Percentiles rank a stretch among this genome's conserved stretches.
phyloP scores from a whole-genome alignment of 805 yeast species.

The Metschnikowia amazonensis region DNA sequence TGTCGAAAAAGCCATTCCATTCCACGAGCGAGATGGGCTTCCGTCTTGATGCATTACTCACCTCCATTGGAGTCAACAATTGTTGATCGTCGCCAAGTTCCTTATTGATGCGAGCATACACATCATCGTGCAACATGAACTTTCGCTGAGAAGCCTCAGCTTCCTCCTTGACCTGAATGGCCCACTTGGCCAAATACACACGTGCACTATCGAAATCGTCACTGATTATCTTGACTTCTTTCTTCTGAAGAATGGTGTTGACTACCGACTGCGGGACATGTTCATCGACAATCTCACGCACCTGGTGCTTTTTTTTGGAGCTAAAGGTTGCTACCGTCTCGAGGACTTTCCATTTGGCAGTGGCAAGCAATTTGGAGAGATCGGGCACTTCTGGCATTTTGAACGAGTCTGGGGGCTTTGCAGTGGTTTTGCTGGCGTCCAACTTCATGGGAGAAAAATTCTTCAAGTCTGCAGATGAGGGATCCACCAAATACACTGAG shows the following conservation, averaged over 20 bases:
- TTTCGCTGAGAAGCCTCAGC: slow-evolving; percentile 60
- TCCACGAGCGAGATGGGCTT: slow-evolving; percentile 65
- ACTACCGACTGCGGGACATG: slow-evolving; percentile 59
- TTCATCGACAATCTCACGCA: slow-evolving; percentile 60
- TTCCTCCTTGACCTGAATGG: slow-evolving; percentile 87
- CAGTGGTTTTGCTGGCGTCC: slow-evolving; percentile 1
- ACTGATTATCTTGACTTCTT: slow-evolving; percentile 76
- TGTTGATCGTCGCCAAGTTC: slow-evolving; percentile 52
- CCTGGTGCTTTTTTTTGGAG: slow-evolving; percentile 43
- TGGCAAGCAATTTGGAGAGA: slow-evolving; percentile 50
- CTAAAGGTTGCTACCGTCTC: slow-evolving; percentile 82
- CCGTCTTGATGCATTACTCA: slow-evolving; percentile 58
- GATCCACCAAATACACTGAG: slow-evolving; percentile 72
- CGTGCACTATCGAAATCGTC: slow-evolving; percentile 93
- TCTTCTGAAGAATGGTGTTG: slow-evolving; percentile 55
- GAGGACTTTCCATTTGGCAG: slow-evolving; percentile 82
- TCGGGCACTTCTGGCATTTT: slow-evolving; percentile 12
- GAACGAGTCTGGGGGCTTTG: slow-evolving; percentile 18
- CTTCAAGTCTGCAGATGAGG: slow-evolving; percentile 60
- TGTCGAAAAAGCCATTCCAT: slow-evolving; percentile 85
- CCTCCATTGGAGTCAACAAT: slow-evolving; percentile 55
- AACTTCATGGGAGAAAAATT: slow-evolving; percentile 45
- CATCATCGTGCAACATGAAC: slow-evolving; percentile 53
- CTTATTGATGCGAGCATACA: slow-evolving; percentile 51
- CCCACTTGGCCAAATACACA: slow-evolving; percentile 94